A percentile compares a stretch with the other conserved stretches of the same genome.
These are phyloP conservation scores for slime mould (Dictyostelium discoideum) DNA, from an alignment of 78 protist genomes.

Conservation along the genomic window DNA sequence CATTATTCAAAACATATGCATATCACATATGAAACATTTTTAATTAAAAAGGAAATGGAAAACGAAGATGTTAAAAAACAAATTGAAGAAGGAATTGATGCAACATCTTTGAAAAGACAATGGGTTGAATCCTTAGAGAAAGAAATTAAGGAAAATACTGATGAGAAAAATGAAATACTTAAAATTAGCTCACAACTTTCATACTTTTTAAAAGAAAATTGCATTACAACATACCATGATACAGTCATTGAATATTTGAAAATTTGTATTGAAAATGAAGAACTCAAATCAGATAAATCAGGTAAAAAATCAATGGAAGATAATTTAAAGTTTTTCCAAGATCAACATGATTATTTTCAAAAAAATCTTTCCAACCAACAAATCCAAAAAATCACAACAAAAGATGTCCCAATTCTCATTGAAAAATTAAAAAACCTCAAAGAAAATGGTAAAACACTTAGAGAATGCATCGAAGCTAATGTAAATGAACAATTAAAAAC, in stretches of 20 bases:
- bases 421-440: not conserved
- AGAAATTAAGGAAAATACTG: not conserved
- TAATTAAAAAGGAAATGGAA: not conserved
- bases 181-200: not conserved
- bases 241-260: not conserved
- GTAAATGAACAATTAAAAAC: not conserved
- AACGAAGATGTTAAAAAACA: not conserved
- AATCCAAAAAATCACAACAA: not conserved
- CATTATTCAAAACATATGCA: not conserved
- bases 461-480: not conserved
- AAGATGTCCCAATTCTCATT: not conserved
- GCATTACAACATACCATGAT: not conserved
- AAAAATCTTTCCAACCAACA: not conserved
- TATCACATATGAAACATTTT: not conserved
- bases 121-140: not conserved
- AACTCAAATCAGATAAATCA: not conserved
- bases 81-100: not conserved
- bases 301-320: not conserved
- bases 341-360: not conserved
- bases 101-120: not conserved
- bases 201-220: not conserved
- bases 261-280: not conserved
- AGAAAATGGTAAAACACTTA: not conserved
- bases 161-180: not conserved
- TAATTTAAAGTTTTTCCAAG: not conserved